Base-by-base conservation (phyloP, 2,329 filamentous ascomycete genomes). In the Sclerotinia subarctica region DNA sequence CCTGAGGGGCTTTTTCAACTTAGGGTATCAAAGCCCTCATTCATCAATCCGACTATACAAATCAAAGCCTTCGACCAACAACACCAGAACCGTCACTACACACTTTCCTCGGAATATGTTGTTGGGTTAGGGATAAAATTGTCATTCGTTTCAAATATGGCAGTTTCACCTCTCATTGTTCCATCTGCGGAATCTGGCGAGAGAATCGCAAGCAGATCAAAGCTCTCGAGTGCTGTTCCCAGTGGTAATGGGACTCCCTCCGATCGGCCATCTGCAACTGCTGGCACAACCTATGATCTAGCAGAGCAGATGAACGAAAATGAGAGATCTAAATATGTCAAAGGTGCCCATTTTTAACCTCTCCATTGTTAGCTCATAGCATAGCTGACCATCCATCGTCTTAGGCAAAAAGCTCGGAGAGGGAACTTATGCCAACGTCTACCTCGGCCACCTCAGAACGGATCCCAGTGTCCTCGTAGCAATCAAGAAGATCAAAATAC, bases 401-500 rank as follows among this genome's bases (percentile, higher is more conserved):
- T 44, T 73, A 93, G 92, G 92, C 76, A 93, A 91, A 78, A 95
- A 95, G 77, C 87, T 99, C 69, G 95, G 95, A 78, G 93, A 96
- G 80, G 95, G 95, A 82, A 98, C 95, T 72, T 99, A 99, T 79
- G 95, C 95, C 78, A 90, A 96, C 76, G 95, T 99, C 76, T 97
- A 93, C 82, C 88, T 94, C 65, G 95, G 94, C 64, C 91, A 94
- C 79, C 85, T 95, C 57, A 87, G 89, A 69, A 82, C 81, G 73
- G 88, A 95, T 74, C 90, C 93, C 7, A 84, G 84, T 46, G 85
- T 87, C 53, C 86, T 91, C 66, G 92, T 99, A 71, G 95, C 95
- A 74, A 94, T 96, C 82, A 96, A 96, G 79, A 95, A 94, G 81
- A 95, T 95, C 82, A 95, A 95, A 78, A 83, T 93, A 69, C 90